phyloP scores from a whole-genome alignment of 75 land plant species.

The Isoetes taiwanensis region DNA sequence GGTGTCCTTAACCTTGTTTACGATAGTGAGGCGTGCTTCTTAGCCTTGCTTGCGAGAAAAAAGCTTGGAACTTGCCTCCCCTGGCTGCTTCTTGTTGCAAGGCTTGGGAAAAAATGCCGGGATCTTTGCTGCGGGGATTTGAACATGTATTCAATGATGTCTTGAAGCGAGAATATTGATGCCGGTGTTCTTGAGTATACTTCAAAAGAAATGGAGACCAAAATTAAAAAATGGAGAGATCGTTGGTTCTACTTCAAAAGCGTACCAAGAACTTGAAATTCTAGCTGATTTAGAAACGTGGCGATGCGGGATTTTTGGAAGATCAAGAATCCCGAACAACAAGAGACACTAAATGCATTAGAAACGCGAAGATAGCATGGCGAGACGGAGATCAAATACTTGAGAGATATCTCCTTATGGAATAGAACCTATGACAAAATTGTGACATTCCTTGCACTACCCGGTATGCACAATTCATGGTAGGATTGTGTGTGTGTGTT shows the following conservation, averaged over 20 bases:
- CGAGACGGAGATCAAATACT: constrained; percentile 1
- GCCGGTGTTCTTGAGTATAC: background rate
- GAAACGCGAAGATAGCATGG: background rate
- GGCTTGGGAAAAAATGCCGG: background rate
- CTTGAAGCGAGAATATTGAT: background rate
- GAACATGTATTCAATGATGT: constrained; percentile 2
- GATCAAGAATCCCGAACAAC: background rate
- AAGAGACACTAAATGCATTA: background rate
- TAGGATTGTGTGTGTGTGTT: background rate
- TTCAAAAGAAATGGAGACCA: background rate
- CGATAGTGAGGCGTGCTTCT: background rate
- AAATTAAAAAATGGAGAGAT: constrained; percentile 2
- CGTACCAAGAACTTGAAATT: constrained; percentile 1
- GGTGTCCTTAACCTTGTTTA: constrained; percentile 3
- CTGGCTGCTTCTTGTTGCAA: background rate
- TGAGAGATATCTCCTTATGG: background rate
- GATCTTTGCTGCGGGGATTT: constrained; percentile 1
- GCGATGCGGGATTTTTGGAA: background rate
- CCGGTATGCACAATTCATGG: background rate
- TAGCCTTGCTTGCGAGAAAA: background rate
- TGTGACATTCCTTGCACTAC: background rate
- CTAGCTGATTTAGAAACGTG: background rate
- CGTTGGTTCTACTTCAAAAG: background rate
- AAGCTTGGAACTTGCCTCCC: background rate
- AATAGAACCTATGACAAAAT: constrained; percentile 1